Percentiles rank a stretch among this genome's conserved stretches.
Conservation (phyloP, 176 grass and related monocot species). For the Poa pratensis region DNA sequence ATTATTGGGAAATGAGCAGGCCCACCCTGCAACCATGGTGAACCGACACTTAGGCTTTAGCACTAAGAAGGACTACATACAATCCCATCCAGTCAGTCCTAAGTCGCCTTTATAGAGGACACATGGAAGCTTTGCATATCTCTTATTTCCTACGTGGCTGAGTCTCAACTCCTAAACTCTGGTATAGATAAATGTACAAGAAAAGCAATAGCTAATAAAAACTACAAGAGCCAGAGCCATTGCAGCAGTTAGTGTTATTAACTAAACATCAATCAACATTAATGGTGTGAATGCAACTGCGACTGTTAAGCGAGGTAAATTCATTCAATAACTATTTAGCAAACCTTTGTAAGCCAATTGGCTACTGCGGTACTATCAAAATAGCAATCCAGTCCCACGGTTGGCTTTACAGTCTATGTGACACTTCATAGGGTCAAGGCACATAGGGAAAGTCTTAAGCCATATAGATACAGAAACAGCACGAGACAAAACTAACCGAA, state of each 20-base stretch:
- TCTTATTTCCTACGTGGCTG: background rate
- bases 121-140: background rate
- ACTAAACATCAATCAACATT: conserved; percentile 12
- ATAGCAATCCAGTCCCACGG: background rate
- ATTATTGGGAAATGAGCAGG: background rate
- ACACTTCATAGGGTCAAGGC: background rate
- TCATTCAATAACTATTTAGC: background rate
- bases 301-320: conserved; percentile 13
- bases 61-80: background rate
- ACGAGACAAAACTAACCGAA: background rate
- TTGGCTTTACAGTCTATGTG: background rate
- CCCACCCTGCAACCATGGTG: conserved; percentile 16
- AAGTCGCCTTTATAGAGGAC: background rate
- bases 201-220: background rate
- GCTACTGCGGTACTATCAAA: background rate
- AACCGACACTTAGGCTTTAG: background rate
- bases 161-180: background rate
- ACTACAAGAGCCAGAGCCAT: background rate
- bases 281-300: background rate
- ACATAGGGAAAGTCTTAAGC: conserved; percentile 13
- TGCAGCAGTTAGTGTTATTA: background rate
- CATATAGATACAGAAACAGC: background rate
- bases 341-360: background rate
- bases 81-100: background rate
- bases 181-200: conserved; percentile 4